Base-by-base conservation (phyloP, 129 eudicot species). In the Pseudognaphalium luteoalbum region DNA sequence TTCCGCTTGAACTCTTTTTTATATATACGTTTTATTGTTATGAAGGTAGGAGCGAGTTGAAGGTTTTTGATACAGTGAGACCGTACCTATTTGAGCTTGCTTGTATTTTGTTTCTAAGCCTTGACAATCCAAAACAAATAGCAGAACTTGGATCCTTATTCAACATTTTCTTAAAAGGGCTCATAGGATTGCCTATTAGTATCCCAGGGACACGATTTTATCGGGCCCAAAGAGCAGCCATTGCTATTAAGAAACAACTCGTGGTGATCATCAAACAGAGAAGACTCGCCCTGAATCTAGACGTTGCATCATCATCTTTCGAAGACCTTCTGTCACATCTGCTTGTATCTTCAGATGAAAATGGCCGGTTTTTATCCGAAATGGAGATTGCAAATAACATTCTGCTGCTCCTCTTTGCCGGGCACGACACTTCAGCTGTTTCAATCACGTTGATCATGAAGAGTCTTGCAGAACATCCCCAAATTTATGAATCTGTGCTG, bases 391-490 rank as follows among this genome's bases (percentile, higher is more conserved):
- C 77, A 0, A 83, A 81, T 59, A 84, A 83, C 71, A 68, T 84
- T 28, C 34, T 84, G 8, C 16, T 81, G 58, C 68, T 87, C 12
- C 78, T 87, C 32, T 83, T 87, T 76, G 88, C 88, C 11, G 88
- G 86, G 12, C 88, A 87, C n/a, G 88, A 87, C 65, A 87, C 91
- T 75, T 81, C 86, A 7, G 71, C 80, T 14, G 80, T 72, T 41
- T 35, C 82, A 32, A 64, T 87, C 50, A 84, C 88, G 1, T 65
- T 84, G 66, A 63, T 81, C 66, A 76, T 87, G 74, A 87, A 84
- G 84, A 61, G 35, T 11, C 88, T 87, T 19, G 91, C 64, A 14
- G 75, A 87, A 63, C 88, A 70, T 37, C 91, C 91, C 32, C 56
- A 84, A 14, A 66, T 84, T 62, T 87, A 87, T 64, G 77, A 87